Evolutionary conservation across 805 yeast genomes (phyloP).

Genomic region (Candida tibetensis): DNA sequence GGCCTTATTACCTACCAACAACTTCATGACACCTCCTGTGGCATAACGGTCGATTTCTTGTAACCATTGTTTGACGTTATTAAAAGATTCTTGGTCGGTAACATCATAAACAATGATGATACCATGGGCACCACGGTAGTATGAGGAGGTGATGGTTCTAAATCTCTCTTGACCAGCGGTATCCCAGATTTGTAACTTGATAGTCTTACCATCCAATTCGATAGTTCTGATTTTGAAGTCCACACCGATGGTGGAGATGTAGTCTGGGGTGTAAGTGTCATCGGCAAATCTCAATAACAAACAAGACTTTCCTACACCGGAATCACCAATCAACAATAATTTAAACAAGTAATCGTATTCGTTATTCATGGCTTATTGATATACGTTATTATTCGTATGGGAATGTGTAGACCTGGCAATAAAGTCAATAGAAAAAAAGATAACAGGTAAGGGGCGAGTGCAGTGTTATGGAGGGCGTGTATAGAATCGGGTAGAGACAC

Average conservation of each 20-base stretch:
- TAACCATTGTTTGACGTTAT: slow-evolving; percentile 96
- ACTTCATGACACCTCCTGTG: slow-evolving; percentile 93
- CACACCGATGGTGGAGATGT: slow-evolving; percentile 96
- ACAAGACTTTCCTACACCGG: slow-evolving; percentile 98
- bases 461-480: no score
- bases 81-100: slow-evolving; percentile 94
- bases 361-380: slow-evolving; percentile 73
- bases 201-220: slow-evolving; percentile 94
- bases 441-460: neutral
- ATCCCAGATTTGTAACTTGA: slow-evolving; percentile 98
- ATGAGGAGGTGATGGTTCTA: slow-evolving; percentile 95
- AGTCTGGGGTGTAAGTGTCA: slow-evolving; percentile 94
- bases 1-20: slow-evolving; percentile 94
- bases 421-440: neutral
- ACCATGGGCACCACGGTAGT: slow-evolving; percentile 98
- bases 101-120: slow-evolving; percentile 97
- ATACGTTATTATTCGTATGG: neutral
- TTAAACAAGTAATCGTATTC: slow-evolving; percentile 98
- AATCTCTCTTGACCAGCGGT: slow-evolving; percentile 99
- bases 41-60: slow-evolving; percentile 98
- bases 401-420: neutral
- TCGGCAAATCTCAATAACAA: slow-evolving; percentile 92
- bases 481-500: no score
- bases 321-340: slow-evolving; percentile 92
- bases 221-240: slow-evolving; percentile 89